Evolutionary conservation across 805 yeast species (phyloP).

Genomic region (Candida wancherniae): DNA sequence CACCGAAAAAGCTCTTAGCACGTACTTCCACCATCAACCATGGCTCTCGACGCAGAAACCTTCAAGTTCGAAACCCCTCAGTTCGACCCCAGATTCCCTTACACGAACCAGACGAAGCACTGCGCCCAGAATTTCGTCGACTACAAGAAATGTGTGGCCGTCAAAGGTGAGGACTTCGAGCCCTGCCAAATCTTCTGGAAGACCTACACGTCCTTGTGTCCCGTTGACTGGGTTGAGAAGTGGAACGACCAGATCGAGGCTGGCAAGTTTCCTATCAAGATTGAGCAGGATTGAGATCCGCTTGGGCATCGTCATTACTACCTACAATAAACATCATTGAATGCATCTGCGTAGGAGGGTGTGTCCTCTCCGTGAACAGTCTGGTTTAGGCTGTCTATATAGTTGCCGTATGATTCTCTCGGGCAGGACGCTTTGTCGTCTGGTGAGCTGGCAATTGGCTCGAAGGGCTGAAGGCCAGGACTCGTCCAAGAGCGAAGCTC

Average conservation of each 20-base stretch:
- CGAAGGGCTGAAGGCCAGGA: no score
- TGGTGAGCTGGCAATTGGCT: no score
- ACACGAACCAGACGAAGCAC: slow-evolving; percentile 96
- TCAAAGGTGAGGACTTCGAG: slow-evolving; percentile 97
- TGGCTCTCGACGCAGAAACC: slow-evolving; percentile 38
- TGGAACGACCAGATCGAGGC: slow-evolving; percentile 84
- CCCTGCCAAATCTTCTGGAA: slow-evolving; percentile 94
- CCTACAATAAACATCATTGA: slow-evolving; percentile 6
- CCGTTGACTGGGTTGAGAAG: slow-evolving; percentile 76
- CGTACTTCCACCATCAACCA: slow-evolving; percentile 14
- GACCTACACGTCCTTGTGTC: slow-evolving; percentile 84
- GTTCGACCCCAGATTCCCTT: slow-evolving; percentile 57
- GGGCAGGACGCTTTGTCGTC: no score
- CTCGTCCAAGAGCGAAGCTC: no score
- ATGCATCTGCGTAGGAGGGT: no score
- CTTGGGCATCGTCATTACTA: no score
- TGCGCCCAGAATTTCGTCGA: slow-evolving; percentile 98
- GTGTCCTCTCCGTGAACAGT: no score
- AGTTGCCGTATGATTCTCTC: no score
- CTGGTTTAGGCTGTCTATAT: no score
- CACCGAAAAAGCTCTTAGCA: slow-evolving; percentile 5
- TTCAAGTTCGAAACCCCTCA: slow-evolving; percentile 41
- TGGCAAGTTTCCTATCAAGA: slow-evolving; percentile 42
- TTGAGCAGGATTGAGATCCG: slow-evolving; percentile 19
- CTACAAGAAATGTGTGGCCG: slow-evolving; percentile 94